A percentile compares a stretch with the other conserved stretches of the same genome.
Conservation (phyloP, 2,329 filamentous ascomycete genomes). For the Trichoderma koningiopsis region DNA sequence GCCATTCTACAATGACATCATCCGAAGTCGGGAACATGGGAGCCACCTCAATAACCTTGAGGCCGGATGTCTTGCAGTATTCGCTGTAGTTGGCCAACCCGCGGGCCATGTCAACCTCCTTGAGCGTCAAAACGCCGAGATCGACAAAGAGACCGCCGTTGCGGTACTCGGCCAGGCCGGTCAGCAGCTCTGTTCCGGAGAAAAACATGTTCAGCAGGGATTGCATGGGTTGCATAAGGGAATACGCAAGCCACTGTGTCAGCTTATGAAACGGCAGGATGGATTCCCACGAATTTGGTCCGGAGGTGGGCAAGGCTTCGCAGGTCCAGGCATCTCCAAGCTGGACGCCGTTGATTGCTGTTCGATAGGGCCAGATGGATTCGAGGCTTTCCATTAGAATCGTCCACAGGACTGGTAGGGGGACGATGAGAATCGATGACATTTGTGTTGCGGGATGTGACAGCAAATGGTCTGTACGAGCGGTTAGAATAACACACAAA, state of each 20-base stretch:
- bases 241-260: slow-evolving; percentile 93
- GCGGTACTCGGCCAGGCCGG: slow-evolving; percentile 86
- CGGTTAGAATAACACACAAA: slow-evolving; percentile 30
- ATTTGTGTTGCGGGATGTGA: slow-evolving; percentile 88
- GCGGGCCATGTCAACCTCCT: slow-evolving; percentile 67
- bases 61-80: slow-evolving; percentile 71
- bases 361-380: slow-evolving; percentile 87
- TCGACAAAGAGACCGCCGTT: slow-evolving; percentile 89
- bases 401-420: slow-evolving; percentile 86
- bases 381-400: slow-evolving; percentile 85
- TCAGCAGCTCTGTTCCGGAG: slow-evolving; percentile 77
- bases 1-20: slow-evolving; percentile 66
- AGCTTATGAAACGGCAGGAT: slow-evolving; percentile 93
- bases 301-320: slow-evolving; percentile 70
- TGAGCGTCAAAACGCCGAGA: slow-evolving; percentile 77
- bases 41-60: slow-evolving; percentile 59
- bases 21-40: slow-evolving; percentile 62
- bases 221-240: slow-evolving; percentile 88
- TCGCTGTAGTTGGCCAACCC: slow-evolving; percentile 65
- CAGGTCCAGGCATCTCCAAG: slow-evolving; percentile 96
- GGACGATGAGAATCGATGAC: slow-evolving; percentile 83
- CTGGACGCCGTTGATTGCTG: slow-evolving; percentile 80
- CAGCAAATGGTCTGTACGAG: slow-evolving; percentile 77
- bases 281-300: slow-evolving; percentile 65
- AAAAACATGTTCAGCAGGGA: slow-evolving; percentile 79